Evolutionary conservation across 2,329 filamentous ascomycete species (phyloP).

Genomic region (Aspergillus udagawae): DNA sequence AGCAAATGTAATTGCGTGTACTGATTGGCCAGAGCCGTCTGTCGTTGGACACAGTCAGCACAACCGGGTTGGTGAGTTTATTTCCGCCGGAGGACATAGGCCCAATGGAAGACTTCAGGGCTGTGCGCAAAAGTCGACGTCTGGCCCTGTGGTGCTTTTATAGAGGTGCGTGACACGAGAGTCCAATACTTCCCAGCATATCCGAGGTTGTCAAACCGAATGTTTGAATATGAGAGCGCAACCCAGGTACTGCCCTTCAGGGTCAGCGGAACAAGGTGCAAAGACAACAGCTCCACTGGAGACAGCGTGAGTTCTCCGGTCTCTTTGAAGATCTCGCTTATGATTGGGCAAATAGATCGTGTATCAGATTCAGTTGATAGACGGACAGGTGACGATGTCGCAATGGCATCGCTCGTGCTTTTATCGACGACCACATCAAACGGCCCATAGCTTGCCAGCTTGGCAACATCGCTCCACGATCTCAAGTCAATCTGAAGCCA

Average conservation of each 20-base stretch:
- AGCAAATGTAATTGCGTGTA: background rate
- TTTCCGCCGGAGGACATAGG: constrained; percentile 29
- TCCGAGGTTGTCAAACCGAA: constrained; percentile 28
- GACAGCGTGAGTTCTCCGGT: constrained; percentile 16
- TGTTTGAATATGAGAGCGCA: constrained; percentile 30
- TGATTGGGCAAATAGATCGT: constrained; percentile 17
- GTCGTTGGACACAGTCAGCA: background rate
- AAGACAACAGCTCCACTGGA: constrained; percentile 32
- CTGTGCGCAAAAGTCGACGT: constrained; percentile 25
- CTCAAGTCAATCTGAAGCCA: constrained; percentile 30
- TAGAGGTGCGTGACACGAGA: constrained; percentile 23
- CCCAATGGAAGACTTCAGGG: constrained; percentile 35
- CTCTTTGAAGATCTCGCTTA: constrained; percentile 14
- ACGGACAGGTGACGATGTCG: constrained; percentile 20
- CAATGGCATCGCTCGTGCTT: constrained; percentile 37
- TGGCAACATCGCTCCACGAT: constrained; percentile 28
- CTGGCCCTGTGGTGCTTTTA: constrained; percentile 30
- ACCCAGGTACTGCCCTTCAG: constrained; percentile 26
- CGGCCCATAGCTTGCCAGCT: constrained; percentile 21
- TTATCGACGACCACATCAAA: constrained; percentile 35
- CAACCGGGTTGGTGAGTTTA: constrained; percentile 8
- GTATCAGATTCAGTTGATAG: constrained; percentile 11
- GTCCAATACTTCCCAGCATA: constrained; percentile 24
- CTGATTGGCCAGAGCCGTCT: background rate
- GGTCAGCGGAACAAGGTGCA: constrained; percentile 31